Evolutionary conservation across 2,329 filamentous ascomycete species (phyloP).

Genomic region (Apiospora pterosperma): DNA sequence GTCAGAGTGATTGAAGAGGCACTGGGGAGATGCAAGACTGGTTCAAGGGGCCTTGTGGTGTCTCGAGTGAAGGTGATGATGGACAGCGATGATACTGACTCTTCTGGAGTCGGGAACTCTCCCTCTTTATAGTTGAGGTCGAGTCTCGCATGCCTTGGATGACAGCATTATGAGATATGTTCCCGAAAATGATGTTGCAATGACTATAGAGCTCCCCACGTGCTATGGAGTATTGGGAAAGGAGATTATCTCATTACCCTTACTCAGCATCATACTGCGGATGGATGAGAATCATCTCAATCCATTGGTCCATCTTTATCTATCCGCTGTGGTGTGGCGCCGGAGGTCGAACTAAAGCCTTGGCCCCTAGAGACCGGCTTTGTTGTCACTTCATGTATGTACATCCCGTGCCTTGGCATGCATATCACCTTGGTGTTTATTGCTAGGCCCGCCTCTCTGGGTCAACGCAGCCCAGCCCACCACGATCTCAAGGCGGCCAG

Average conservation of each 20-base stretch:
- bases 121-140: not conserved
- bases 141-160: not conserved
- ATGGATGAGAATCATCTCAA: not conserved
- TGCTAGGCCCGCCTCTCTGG: not conserved
- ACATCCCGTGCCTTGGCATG: too few relatives aligned
- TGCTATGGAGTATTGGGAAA: not conserved
- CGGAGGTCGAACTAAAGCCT: not conserved
- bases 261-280: not conserved
- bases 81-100: not conserved
- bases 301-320: not conserved
- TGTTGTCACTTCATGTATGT: too few relatives aligned
- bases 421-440: not conserved
- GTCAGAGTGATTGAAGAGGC: too few relatives aligned
- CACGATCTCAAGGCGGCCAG: too few relatives aligned
- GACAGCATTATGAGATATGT: not conserved
- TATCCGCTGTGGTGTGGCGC: not conserved
- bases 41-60: not conserved
- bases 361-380: not conserved
- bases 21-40: not conserved
- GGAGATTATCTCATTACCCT: not conserved
- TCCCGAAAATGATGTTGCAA: not conserved
- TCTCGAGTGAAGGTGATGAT: not conserved
- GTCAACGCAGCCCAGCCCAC: too few relatives aligned
- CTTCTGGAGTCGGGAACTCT: not conserved
- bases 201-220: not conserved